phyloP scores from a whole-genome alignment of 2,329 filamentous ascomycete species.

The Aureobasidium sp. region DNA sequence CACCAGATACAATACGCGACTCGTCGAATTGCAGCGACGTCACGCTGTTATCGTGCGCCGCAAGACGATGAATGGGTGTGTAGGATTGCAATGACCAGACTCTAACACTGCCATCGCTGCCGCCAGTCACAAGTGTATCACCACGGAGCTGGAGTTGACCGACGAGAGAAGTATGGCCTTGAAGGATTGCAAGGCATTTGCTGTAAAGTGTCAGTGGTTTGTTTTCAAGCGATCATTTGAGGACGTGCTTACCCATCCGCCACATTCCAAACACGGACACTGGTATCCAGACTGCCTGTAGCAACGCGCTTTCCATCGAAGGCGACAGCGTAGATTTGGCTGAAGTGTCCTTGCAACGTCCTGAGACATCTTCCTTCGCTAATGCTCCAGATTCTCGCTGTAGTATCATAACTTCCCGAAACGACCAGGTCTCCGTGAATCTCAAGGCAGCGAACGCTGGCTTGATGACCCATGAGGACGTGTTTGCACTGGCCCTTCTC shows the following conservation, averaged over 20 bases:
- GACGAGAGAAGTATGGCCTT: conserved; percentile 93
- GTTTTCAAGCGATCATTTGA: not conserved
- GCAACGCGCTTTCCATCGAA: conserved; percentile 92
- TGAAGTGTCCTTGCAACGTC: conserved; percentile 89
- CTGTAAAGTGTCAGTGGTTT: not conserved
- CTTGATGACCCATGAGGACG: conserved; percentile 88
- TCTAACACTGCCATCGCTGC: conserved; percentile 89
- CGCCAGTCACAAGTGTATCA: conserved; percentile 89
- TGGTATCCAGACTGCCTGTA: conserved; percentile 92
- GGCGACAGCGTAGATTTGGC: conserved; percentile 96
- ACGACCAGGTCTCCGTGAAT: conserved; percentile 95
- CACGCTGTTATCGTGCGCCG: conserved; percentile 96
- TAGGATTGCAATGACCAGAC: conserved; percentile 92
- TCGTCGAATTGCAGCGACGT: conserved; percentile 97
- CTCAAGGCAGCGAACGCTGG: conserved; percentile 88
- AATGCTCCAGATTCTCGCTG: conserved; percentile 95
- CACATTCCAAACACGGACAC: conserved; percentile 94
- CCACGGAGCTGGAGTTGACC: conserved; percentile 94
- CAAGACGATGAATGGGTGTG: conserved; percentile 85
- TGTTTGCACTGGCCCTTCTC: conserved; percentile 79
- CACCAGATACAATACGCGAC: conserved; percentile 87
- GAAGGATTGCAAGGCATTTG: conserved; percentile 65
- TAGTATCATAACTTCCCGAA: conserved; percentile 97
- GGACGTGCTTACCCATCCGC: conserved; percentile 60
- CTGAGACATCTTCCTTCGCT: conserved; percentile 87